A percentile compares a stretch with the other conserved stretches of the same genome.
Evolutionary conservation across 495 filamentous ascomycete species (phyloP).

Genomic region (Neohortaea acidophila): DNA sequence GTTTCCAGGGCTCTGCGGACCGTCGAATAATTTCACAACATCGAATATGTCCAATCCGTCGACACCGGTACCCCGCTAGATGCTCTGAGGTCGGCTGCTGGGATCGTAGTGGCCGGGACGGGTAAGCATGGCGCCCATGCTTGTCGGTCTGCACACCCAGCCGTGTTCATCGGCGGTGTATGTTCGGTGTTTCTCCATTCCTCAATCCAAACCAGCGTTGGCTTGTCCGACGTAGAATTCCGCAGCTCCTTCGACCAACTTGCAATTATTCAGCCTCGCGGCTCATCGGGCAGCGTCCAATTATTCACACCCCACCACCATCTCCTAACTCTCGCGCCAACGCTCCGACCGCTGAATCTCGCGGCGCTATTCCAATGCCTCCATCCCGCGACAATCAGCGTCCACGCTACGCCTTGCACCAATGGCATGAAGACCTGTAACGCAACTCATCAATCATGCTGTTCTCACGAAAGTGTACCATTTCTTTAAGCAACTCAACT

Average conservation of each 20-base stretch:
- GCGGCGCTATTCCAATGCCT: conserved; percentile 64
- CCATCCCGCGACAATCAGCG: conserved; percentile 66
- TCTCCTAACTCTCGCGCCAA: conserved; percentile 55
- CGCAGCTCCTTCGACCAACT: conserved; percentile 30
- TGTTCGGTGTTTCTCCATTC: too few species aligned
- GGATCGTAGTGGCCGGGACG: too few species aligned
- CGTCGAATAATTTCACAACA: too few species aligned
- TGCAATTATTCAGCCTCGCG: conserved; percentile 19
- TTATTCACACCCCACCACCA: conserved; percentile 93
- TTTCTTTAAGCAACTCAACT: too few species aligned
- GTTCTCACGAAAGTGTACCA: too few species aligned
- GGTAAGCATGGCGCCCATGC: too few species aligned
- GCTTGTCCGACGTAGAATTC: conserved; percentile 22
- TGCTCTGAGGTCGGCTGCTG: too few species aligned
- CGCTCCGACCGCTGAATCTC: conserved; percentile 49
- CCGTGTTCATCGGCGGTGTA: too few species aligned
- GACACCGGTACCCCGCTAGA: too few species aligned
- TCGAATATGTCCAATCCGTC: too few species aligned
- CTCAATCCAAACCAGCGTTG: conserved; percentile 14
- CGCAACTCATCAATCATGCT: conserved; percentile 40
- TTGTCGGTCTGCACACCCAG: too few species aligned
- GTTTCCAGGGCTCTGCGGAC: too few species aligned
- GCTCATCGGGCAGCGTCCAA: conserved; percentile 45
- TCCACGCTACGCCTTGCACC: conserved; percentile 70
- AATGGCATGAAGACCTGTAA: conserved; percentile 64